Base-by-base conservation (phyloP, 2,329 filamentous ascomycete genomes). In the Kalaharituber pfeilii region DNA sequence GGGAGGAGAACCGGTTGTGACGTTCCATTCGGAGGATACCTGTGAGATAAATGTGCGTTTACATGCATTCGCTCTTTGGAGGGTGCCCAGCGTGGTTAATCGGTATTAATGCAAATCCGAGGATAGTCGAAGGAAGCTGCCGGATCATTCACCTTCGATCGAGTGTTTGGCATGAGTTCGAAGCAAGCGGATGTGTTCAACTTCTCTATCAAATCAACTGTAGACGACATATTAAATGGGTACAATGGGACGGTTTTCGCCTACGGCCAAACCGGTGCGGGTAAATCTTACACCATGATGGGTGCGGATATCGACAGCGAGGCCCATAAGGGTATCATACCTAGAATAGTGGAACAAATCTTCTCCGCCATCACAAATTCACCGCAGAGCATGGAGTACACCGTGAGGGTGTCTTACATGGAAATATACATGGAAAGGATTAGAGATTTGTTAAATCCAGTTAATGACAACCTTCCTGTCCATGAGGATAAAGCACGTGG, bases 361-460 rank as follows among this genome's bases (percentile, higher is more conserved):
- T 96, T 96, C 68, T 82, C 84, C 63, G 94, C 85, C 70, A 96
- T 96, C 68, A 76, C 95, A 71, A 80, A 84, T 22, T 94, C 87
- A 64, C 86, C 89, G 44, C 81, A 81, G 64, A 94, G 86, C 62
- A 95, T 96, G 68, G 91, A 96, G 70, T 96, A 96, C 70, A 96
- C 88, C n/a, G 89, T 98, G 52, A 81, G 88, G 54, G 89, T 96
- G 66, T 94, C 87, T 69, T 96, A 96, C 71, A 95, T 98, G 88
- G 91, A 98, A 71, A 96, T 98, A 61, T 98, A 98, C 74, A 98
- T 96, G 91, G 91, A 98, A 72, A 81, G 84, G 63, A 96, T 98
- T 68, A 80, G 89, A 65, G 91, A 98, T 79, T 71, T 98, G 65
- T 73, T 98, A 60, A 81, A 83, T 24, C 91, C 91, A 9, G 84